Base-by-base conservation (phyloP, 352 stramenopile species). In the Globisporangium echinulatum region DNA sequence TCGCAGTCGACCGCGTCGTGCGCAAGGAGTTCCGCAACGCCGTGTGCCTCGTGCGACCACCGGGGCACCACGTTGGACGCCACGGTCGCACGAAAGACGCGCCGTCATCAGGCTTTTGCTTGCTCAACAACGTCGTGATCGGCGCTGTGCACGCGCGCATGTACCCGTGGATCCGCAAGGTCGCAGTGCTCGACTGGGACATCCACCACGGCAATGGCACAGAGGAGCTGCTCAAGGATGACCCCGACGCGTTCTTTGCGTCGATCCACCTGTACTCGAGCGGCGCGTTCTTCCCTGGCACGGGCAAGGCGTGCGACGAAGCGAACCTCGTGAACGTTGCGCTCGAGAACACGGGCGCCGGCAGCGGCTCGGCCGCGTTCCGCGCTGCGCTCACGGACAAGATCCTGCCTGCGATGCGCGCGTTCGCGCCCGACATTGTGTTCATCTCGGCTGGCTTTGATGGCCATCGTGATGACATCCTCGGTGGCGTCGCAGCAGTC, bases 171-270 rank as follows among this genome's bases (percentile, higher is more conserved):
- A 96, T 99, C 52, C 78, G 83, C 40, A 96, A 97, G 59, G 77
- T 99, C 40, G 96, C 96, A 1, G 97, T 99, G 57, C 79, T 99
- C 36, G 97, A 99, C 72, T 99, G 98, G 87, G 97, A 99, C 69
- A 98, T 99, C 33, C 97, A 99, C 67, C 97, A 99, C 64, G 90
- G 97, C 40, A 99, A 99, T 75, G 97, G 97, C 43, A 99, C 97
- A 4, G 96, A 99, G 50, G 87, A 96, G 66, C 57, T 96, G 46
- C 72, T 96, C 14, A 81, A 83, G 46, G 81, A 88, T 48, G 85
- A 92, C 49, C 68, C 81, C n/a, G 77, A 92, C 54, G 79, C 77
- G 6, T 92, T 94, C 64, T 94, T 94, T 57, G 75, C 77, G 15
- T 94, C 85, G 3, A 87, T 94, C 47, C 85, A 94, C 56, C 51